Percentiles rank a stretch among this genome's conserved stretches.
Evolutionary conservation across 73 alveolate genomes (phyloP).

Genomic region (Symbiodinium pilosum): DNA sequence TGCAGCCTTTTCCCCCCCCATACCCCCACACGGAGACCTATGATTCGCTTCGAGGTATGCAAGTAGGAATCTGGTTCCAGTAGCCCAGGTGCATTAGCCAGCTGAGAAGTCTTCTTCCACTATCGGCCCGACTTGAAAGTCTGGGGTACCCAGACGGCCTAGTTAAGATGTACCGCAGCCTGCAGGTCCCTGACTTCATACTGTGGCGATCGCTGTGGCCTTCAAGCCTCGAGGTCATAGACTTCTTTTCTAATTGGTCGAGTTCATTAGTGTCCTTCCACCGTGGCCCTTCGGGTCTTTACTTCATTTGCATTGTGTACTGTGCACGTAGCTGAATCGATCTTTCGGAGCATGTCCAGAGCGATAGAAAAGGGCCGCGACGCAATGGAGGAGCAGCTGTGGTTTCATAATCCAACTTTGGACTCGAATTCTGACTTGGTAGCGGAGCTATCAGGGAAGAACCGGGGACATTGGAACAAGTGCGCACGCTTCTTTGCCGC

Average conservation of each 20-base stretch:
- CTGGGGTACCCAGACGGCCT: no score
- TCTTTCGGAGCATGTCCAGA: not conserved
- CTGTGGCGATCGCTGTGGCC: not conserved
- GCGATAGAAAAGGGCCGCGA: not conserved
- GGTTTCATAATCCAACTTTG: not conserved
- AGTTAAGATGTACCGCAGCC: not conserved
- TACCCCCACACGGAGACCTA: no score
- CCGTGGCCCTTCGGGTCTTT: no score
- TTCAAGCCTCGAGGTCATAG: not conserved
- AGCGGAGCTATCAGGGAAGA: not conserved
- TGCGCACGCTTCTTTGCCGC: not conserved
- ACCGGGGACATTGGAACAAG: not conserved
- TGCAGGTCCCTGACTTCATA: not conserved
- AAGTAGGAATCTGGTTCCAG: no score
- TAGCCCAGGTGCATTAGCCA: no score
- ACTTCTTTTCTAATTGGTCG: no score
- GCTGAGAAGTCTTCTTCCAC: no score
- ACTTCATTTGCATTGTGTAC: no score
- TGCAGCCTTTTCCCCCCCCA: no score
- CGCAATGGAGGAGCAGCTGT: not conserved
- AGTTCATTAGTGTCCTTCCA: no score
- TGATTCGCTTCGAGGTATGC: no score
- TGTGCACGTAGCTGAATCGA: not conserved
- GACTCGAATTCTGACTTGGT: not conserved
- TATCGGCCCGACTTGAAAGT: no score